Conservation (phyloP, 345 rosid genomes). For the Populus simonii region DNA sequence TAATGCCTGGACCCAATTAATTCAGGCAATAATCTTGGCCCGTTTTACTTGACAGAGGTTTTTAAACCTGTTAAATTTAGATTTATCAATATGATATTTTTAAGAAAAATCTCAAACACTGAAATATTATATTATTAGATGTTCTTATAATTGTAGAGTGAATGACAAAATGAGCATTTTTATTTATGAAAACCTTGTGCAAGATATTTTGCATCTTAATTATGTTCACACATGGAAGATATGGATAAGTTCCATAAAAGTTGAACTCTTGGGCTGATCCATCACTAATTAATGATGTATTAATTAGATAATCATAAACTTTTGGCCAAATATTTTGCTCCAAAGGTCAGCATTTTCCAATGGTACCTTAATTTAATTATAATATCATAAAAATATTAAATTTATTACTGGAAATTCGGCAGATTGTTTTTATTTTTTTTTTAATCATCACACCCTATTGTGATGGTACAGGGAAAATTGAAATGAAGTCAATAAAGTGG, state of each 20-base stretch:
- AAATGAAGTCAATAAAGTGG: constrained; percentile 9
- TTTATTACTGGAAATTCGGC: background rate
- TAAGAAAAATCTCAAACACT: too few relatives aligned
- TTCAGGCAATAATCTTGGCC: accelerated
- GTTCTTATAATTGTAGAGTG: background rate
- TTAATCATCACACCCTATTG: background rate
- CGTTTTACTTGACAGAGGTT: too few relatives aligned
- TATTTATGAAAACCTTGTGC: background rate
- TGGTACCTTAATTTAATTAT: background rate
- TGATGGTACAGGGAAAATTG: background rate
- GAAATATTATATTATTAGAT: background rate
- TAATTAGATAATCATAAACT: background rate
- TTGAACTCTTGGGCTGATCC: background rate
- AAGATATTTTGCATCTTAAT: background rate
- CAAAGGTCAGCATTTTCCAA: background rate
- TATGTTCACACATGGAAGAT: too few relatives aligned
- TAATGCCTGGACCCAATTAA: too few relatives aligned
- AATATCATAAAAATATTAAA: background rate
- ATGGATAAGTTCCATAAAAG: background rate
- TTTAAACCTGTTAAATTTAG: too few relatives aligned
- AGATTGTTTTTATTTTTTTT: background rate
- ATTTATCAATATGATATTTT: too few relatives aligned
- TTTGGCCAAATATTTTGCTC: background rate
- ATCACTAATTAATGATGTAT: background rate
- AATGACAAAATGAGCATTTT: background rate